Evolutionary conservation across 148 eudicot species (phyloP), one percentile per base, ranked within the genome.

Genomic region (Rhododendron williamsianum): DNA sequence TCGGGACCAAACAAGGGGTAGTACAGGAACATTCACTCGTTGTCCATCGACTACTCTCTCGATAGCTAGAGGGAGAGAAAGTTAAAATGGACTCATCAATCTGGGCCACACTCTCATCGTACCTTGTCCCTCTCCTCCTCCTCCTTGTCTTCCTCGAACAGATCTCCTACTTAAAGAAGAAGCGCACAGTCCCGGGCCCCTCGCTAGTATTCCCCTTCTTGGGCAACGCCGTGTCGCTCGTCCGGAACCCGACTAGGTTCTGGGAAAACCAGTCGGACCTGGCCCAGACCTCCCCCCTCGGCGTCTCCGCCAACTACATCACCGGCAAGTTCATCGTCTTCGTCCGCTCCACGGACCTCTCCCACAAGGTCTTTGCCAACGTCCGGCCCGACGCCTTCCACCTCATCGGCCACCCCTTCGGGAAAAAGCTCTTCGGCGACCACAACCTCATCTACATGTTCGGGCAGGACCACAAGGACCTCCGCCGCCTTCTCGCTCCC

Each of bases 371-470:
- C 21, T 95, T 95, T 87, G 87, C 94, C 7, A 96, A 96, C 54
- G 92, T 94, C 36, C 87, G 95, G 0, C 95, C 93, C 1, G 96
- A 94, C 56, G 98, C 93, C 9, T 96, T 96, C 69, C 98, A 96
- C 65, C 89, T 94, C 19, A 83, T 96, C 18, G 98, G 98, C 8
- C 98, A 96, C 81, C 98, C 98, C 0, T 96, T 96, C 19, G 98
- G 98, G 1, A 94, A 93, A 65, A 94, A 92, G 51, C 89, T 96
- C 0, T 96, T 96, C 76, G 98, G 98, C 1, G 93, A 94, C 15
- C 96, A 94, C 76, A 96, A 96, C 30, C 80, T 96, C 84, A 94
- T 94, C 18, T 96, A 93, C 85, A 89, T 94, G 91, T 91, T 91
- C 82, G 98, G 98, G 0, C 96, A 94, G 73, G 98, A 93, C 0